Evolutionary conservation across 495 filamentous ascomycete species (phyloP), one percentile per base, ranked within the genome.

Genomic region (Daldinia caldariorum): DNA sequence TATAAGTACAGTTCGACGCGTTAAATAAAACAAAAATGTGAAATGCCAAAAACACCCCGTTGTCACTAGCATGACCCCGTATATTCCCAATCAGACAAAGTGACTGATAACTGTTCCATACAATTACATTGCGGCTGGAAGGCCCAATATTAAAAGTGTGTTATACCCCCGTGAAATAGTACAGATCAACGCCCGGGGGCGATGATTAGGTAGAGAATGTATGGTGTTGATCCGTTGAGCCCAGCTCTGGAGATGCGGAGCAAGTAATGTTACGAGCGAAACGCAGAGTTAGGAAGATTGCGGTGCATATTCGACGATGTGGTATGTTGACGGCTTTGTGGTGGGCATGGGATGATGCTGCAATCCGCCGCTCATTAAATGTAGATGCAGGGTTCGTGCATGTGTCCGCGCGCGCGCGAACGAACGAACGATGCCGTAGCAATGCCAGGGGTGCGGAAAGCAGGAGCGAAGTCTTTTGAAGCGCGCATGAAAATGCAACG

Each of bases 231-330:
- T 71, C 65, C 67, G 54, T 59, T 63, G 74, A 77, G 74, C 72
- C 74, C 74, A 73, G 74, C 74, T 77, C 74, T 63, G 68, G 63
- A 66, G 51, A 71, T 68, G 66, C 69, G 66, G 53, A 62, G 67
- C 56, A 50, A 9, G 9, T 47, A 53, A 53, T 50, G 69, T 32
- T 47, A 65, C 51, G 43, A 38, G 60, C 47, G 45, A 22, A 61
- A 58, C 16, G 60, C 57, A 57, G 45, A 51, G 61, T 18, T 41
- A 63, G 63, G 60, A 51, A 63, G 70, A 68, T 68, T 26, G 51
- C 57, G 43, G 41, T 54, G 56, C 70, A 41, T 68, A 64, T 68
- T 67, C 70, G 61, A 61, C 26, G 54, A 56, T 57, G 43, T 72
- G 64, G 63, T 64, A 66, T 43, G 70, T 63, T 61, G 50, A 31